These are phyloP conservation scores for Pyricularia grisea DNA, from an alignment of 2,329 filamentous ascomycete genomes.

Conservation along the genomic window DNA sequence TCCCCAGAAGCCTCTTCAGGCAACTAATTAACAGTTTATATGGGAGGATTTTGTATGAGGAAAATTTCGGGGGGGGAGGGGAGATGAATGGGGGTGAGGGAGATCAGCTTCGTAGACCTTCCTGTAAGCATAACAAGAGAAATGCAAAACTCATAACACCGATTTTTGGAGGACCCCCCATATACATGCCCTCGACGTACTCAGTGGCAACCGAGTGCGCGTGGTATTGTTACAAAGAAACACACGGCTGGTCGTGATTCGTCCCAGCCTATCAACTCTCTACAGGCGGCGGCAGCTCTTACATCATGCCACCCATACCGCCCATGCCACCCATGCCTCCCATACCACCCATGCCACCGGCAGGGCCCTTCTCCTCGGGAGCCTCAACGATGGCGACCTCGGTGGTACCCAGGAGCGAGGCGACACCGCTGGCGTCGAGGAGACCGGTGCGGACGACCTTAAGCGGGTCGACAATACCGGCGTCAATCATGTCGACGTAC, in stretches of 20 bases:
- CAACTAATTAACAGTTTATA: background rate
- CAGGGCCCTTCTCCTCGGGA: slow-evolving; percentile 77
- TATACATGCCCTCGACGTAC: slow-evolving; percentile 1
- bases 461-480: slow-evolving; percentile 97
- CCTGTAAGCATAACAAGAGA: background rate
- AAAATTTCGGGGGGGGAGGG: background rate
- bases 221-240: slow-evolving; percentile 2
- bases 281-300: slow-evolving; percentile 18
- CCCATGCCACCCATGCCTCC: slow-evolving; percentile 45
- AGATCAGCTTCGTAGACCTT: background rate
- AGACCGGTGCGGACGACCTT: slow-evolving; percentile 98
- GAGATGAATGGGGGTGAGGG: slow-evolving; percentile 2
- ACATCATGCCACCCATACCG: slow-evolving; percentile 54
- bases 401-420: slow-evolving; percentile 92
- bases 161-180: background rate
- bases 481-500: slow-evolving; percentile 96
- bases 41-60: background rate
- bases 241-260: background rate
- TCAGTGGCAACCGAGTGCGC: background rate
- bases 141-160: background rate
- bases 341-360: slow-evolving; percentile 62
- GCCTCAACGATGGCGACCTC: slow-evolving; percentile 98
- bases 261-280: background rate
- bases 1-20: background rate
- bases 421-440: slow-evolving; percentile 89